Percentiles rank a stretch among this genome's conserved stretches.
Evolutionary conservation across 257 asterid genomes (phyloP).

Genomic region (Haberlea rhodopensis): DNA sequence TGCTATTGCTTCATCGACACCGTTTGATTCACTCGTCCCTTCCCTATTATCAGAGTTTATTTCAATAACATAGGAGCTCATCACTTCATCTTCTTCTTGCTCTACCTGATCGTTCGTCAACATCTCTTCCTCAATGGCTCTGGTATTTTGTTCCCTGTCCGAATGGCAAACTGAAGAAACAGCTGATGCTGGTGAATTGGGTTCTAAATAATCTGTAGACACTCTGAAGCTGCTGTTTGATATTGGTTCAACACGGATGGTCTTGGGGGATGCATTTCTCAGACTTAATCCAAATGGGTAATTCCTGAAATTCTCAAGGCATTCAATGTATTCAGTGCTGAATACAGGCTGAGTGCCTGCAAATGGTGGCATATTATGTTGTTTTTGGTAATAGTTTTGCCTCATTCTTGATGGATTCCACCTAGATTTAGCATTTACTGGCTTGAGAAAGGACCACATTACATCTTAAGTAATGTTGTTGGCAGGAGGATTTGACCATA

Average conservation of each 20-base stretch:
- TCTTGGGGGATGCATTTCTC: slow-evolving; percentile 67
- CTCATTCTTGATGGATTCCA: slow-evolving; percentile 40
- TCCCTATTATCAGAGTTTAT: slow-evolving; percentile 51
- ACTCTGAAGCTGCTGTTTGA: slow-evolving; percentile 44
- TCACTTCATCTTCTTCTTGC: slow-evolving; percentile 52
- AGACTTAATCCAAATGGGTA: slow-evolving; percentile 40
- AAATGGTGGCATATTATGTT: slow-evolving; percentile 35
- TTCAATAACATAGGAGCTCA: slow-evolving; percentile 75
- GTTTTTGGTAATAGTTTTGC: slow-evolving; percentile 33
- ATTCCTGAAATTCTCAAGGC: slow-evolving; percentile 32
- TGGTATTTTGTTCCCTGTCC: slow-evolving; percentile 30
- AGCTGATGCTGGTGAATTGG: slow-evolving; percentile 50
- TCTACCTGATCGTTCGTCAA: slow-evolving; percentile 28
- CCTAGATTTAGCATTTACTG: slow-evolving; percentile 50
- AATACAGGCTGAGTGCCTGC: slow-evolving; percentile 29
- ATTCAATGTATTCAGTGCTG: slow-evolving; percentile 28
- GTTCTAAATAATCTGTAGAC: slow-evolving; percentile 46
- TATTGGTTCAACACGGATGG: slow-evolving; percentile 45
- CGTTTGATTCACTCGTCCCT: slow-evolving; percentile 52
- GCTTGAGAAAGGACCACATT: slow-evolving; percentile 37
- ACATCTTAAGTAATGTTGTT: neutral
- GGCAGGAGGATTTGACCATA: neutral
- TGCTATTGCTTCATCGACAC: slow-evolving; percentile 77
- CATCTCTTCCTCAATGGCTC: slow-evolving; percentile 27
- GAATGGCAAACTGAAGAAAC: slow-evolving; percentile 53